Evolutionary conservation across 202 grass and related monocot species (phyloP), one percentile per base, ranked within the genome.

Genomic region (Dendrocalamus latiflorus): DNA sequence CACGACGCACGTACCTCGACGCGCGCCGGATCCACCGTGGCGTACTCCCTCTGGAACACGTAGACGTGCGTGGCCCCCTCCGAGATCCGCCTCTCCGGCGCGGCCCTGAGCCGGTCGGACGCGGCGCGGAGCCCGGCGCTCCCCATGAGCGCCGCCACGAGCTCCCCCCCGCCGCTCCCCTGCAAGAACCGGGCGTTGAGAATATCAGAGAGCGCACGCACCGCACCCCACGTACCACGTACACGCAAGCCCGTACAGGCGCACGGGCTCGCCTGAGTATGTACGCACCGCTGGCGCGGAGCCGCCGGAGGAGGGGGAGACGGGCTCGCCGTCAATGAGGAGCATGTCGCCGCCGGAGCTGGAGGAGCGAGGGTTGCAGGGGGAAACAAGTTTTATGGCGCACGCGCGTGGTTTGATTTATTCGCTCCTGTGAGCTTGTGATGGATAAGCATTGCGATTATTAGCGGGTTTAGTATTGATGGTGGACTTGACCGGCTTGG

Each of bases 31-130:
- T 98, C 89, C 16, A 95, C 93, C 13, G 96, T 98, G 87, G 93
- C 96, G 71, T 81, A 95, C 81, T 98, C 93, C 83, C 89, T 78
- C 91, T 98, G 91, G 85, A 95, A 93, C 22, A 98, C 85, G 82
- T 95, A 98, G 2, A 98, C 89, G 73, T 90, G 89, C 65, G 80
- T 86, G 13, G 72, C 56, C 45, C 25, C 70, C 57, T 51, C 63
- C 68, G 92, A 89, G 85, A 95, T 65, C 47, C 8, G 67, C 61
- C 34, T 90, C 75, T 90, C 91, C 62, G 85, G 85, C 34, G 41
- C 0, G 57, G 64, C 81, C 74, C 77, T 93, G 33, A 98, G 84
- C 72, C 65, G 87, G 39, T 89, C 64, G 1, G 93, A 86, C 34
- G 89, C 85, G 58, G 86, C 82, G 55, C 81, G 9, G 21, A 98